Percentiles rank a stretch among this genome's conserved stretches.
phyloP scores from a whole-genome alignment of 2,329 filamentous ascomycete species.

The Stemphylium lycopersici region DNA sequence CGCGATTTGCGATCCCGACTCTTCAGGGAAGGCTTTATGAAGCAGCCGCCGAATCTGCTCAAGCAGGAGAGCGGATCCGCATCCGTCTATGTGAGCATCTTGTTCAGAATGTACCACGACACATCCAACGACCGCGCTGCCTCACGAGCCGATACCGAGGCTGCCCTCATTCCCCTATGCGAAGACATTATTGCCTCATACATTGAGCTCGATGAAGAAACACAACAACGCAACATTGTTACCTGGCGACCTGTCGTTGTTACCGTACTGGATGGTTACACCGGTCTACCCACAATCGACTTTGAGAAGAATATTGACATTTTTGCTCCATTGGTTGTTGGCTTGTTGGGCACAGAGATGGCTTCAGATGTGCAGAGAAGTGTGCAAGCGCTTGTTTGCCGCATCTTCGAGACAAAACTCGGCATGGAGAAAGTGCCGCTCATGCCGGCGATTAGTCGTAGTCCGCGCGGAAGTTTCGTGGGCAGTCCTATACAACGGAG shows the following conservation, averaged over 20 bases:
- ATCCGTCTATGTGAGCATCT: constrained; percentile 91
- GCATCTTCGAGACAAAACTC: constrained; percentile 72
- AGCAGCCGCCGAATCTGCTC: constrained; percentile 94
- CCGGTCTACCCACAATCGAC: constrained; percentile 77
- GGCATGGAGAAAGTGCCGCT: constrained; percentile 29
- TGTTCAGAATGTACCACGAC: constrained; percentile 97
- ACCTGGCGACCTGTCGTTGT: constrained; percentile 98
- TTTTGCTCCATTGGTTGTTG: constrained; percentile 87
- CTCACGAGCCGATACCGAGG: constrained; percentile 82
- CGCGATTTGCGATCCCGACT: constrained; percentile 92
- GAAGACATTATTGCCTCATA: constrained; percentile 91
- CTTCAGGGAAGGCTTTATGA: constrained; percentile 99
- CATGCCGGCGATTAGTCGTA: constrained; percentile 29
- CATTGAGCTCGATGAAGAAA: constrained; percentile 87
- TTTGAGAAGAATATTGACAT: constrained; percentile 80
- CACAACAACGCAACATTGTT: constrained; percentile 93
- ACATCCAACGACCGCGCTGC: constrained; percentile 80
- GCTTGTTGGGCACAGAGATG: constrained; percentile 81
- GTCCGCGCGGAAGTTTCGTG: constrained; percentile 30
- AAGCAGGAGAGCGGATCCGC: constrained; percentile 96
- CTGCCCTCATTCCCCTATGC: constrained; percentile 90
- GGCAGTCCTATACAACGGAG: constrained; percentile 27
- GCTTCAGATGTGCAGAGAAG: constrained; percentile 78
- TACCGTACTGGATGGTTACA: constrained; percentile 92
- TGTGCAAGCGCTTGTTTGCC: constrained; percentile 75